Base-by-base conservation (phyloP, 352 stramenopile genomes). In the Lagenidium giganteum region DNA sequence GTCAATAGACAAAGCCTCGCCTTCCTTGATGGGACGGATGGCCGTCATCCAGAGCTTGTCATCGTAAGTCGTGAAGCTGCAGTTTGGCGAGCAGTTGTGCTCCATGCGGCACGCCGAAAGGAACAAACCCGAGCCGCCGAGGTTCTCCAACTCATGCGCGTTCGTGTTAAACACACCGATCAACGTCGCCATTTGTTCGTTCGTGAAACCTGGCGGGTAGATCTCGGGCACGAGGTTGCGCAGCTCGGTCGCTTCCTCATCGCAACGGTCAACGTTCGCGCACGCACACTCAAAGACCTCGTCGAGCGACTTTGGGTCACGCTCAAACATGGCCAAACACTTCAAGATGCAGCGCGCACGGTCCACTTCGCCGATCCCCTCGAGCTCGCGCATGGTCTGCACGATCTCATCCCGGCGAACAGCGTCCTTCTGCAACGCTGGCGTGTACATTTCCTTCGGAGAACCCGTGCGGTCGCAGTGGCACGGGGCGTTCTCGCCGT, bases 161-260 rank as follows among this genome's bases (percentile, higher is more conserved):
- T 90, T 83, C 18, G 72, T 86, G 59, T 87, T 85, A 35, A 90
- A 53, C 29, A 81, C 74, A 27, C 72, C 70, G 26, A 90, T 83
- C 28, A 87, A 54, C 26, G 51, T 78, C 20, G 74, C 74, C 46
- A 90, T 63, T 28, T 86, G 64, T 16, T 75, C 38, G 43, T 81
- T 57, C 14, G 66, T 65, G 47, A 88, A 80, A 20, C 56, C 70
- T 5, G 42, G 13, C 0, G 78, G 78, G 42, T 86, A 69, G 32
- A 83, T 71, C 32, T 78, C 72, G 6, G 71, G 59, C 20, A 72
- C 36, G 20, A 69, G 61, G 16, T 47, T 55, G 28, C 75, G 70
- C 22, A 87, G 29, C 36, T 71, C 42, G 24, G 58, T 52, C 2
- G 75, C 66, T 16, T 68, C 72, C 13, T 67, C 52, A 7, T 62